Percentiles rank a stretch among this genome's conserved stretches.
Conservation (phyloP, 1,139 yeast species). For the Magnusiomyces sp. region DNA sequence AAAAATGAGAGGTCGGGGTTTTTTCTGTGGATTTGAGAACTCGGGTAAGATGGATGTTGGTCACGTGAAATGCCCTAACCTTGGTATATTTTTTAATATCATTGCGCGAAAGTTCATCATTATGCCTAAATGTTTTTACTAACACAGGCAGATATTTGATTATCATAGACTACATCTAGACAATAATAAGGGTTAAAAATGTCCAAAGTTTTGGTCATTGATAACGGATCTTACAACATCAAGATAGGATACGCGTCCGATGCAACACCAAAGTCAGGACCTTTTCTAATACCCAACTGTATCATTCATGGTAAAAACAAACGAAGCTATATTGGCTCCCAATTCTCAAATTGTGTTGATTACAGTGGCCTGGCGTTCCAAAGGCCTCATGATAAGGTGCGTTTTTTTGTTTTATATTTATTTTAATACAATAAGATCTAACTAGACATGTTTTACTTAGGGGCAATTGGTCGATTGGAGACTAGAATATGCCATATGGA, state of each 20-base stretch:
- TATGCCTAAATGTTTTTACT: too few relatives aligned
- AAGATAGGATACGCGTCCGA: conserved; percentile 57
- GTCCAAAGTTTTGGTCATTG: conserved; percentile 43
- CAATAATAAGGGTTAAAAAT: not conserved
- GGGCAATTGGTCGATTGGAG: conserved; percentile 91
- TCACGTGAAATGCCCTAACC: not conserved
- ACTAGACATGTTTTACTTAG: not conserved
- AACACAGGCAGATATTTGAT: not conserved
- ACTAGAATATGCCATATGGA: conserved; percentile 89
- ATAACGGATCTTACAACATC: conserved; percentile 80
- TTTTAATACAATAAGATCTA: not conserved
- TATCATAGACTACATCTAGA: too few relatives aligned
- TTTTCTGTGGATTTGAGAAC: conserved; percentile 1
- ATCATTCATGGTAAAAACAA: conserved; percentile 72
- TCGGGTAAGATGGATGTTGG: not conserved
- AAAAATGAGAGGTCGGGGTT: not conserved
- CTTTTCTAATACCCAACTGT: conserved; percentile 56
- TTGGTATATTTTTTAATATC: too few relatives aligned
- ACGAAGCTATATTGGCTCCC: conserved; percentile 64
- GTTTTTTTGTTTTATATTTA: not conserved
- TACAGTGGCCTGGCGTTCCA: conserved; percentile 67
- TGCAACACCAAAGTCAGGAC: conserved; percentile 27
- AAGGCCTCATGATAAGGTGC: conserved; percentile 65
- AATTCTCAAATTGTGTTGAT: conserved; percentile 54
- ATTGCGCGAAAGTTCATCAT: too few relatives aligned